A percentile compares a stretch with the other conserved stretches of the same genome.
Evolutionary conservation across 2,329 filamentous ascomycete genomes (phyloP).

Genomic region (Sordariomycetes sp.): DNA sequence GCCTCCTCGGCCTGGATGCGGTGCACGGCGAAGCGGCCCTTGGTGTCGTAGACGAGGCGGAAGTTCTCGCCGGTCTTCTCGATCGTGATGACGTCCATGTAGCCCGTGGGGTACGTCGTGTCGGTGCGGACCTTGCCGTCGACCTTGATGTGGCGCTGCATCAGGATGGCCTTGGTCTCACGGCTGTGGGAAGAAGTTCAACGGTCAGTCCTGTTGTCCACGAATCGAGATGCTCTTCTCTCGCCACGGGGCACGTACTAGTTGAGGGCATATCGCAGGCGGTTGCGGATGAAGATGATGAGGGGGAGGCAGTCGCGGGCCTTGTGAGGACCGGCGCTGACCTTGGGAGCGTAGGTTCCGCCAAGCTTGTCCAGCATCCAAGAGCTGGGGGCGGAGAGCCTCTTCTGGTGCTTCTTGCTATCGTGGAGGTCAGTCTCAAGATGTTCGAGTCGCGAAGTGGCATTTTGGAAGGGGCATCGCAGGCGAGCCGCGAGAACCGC

Average conservation of each 20-base stretch:
- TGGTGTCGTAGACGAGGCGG: conserved; percentile 99
- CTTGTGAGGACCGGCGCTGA: conserved; percentile 89
- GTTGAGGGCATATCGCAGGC: conserved; percentile 99
- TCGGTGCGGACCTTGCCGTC: conserved; percentile 99
- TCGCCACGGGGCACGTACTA: conserved; percentile 23
- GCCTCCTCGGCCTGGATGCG: conserved; percentile 98
- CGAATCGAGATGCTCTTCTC: background rate
- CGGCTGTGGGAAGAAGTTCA: conserved; percentile 32
- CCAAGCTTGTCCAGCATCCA: conserved; percentile 99
- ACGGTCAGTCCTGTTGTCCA: background rate
- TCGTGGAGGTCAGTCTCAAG: conserved; percentile 12
- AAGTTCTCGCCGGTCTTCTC: conserved; percentile 99
- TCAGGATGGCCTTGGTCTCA: conserved; percentile 95
- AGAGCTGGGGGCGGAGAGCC: conserved; percentile 96
- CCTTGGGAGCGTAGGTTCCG: conserved; percentile 62
- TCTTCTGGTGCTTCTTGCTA: conserved; percentile 99
- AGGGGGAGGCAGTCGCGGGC: conserved; percentile 96
- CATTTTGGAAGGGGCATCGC: background rate
- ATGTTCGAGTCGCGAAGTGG: background rate
- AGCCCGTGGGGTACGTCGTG: conserved; percentile 90
- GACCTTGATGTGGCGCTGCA: conserved; percentile 99
- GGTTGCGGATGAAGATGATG: conserved; percentile 95
- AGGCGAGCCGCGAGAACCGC: background rate
- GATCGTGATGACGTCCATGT: conserved; percentile 99
- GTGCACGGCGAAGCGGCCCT: conserved; percentile 99